Base-by-base conservation (phyloP, 2,329 filamentous ascomycete genomes). In the Diatrype stigma region DNA sequence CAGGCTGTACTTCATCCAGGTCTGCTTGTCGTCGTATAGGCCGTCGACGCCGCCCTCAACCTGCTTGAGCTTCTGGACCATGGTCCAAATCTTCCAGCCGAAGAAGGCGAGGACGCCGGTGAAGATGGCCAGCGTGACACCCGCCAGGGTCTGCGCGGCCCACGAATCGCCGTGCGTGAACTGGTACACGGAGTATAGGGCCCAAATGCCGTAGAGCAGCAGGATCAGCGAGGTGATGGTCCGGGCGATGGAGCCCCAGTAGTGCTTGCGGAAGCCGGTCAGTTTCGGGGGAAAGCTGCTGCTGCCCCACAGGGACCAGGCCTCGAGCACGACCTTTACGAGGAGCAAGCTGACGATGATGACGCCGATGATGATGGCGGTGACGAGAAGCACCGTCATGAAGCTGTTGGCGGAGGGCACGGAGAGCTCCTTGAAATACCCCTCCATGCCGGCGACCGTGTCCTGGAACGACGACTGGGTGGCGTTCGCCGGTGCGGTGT, bases 141-240 rank as follows among this genome's bases (percentile, higher is more conserved):
- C 93, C 16, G 94, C 94, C 23, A 97, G 83, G 0, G 80, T 60
- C 69, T 95, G 94, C 44, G 91, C 92, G 7, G 87, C 90, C 92
- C 92, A 96, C 0, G 93, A 97, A 70, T 97, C 94, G 52, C 93
- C 92, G 40, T 86, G 81, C 1, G 87, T 94, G 70, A 97, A 96
- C 67, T 99, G 94, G 70, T 93, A 97, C 56, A 99, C 82, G 68
- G 93, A 97, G 72, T 96, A 97, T 42, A 97, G 75, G 1, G 91
- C 90, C 94, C 94, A 97, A 54, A 96, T 82, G 55, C 94, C 90
- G 71, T 97, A 99, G 2, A 97, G 81, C 17, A 97, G 75, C 54
- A 97, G 79, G 60, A 99, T 91, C 69, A 99, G 78, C 58, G 89
- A 89, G 42, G 91, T 96, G 63, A 97, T 88, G 16, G 91, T 87